Evolutionary conservation across 139 green algal genomes (phyloP).

Genomic region (Chlamydomonas schloesseri): DNA sequence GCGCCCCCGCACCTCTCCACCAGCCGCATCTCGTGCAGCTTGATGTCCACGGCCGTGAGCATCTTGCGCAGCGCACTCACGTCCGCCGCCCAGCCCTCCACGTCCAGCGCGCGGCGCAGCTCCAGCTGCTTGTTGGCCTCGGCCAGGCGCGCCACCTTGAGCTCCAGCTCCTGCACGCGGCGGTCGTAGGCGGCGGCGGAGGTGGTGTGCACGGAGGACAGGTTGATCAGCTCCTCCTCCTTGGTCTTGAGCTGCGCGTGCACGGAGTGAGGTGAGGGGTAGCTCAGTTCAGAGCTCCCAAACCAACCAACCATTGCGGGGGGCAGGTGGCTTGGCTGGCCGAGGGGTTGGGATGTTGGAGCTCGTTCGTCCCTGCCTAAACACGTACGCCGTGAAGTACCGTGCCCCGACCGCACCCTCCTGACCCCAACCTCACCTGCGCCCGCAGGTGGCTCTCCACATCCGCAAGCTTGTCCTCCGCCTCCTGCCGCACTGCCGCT

Average conservation of each 20-base stretch:
- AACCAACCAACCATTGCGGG: too few species aligned
- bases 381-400: too few species aligned
- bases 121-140: slow-evolving; percentile 54
- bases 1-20: slow-evolving; percentile 50
- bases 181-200: slow-evolving; percentile 73
- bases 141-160: slow-evolving; percentile 22
- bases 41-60: slow-evolving; percentile 76
- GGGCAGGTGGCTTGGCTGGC: too few species aligned
- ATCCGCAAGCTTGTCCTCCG: slow-evolving; percentile 55
- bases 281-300: too few species aligned
- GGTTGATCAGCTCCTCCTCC: slow-evolving; percentile 76
- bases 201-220: slow-evolving; percentile 75
- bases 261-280: too few species aligned
- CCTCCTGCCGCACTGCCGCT: slow-evolving; percentile 2
- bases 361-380: too few species aligned
- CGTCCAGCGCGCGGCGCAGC: slow-evolving; percentile 29
- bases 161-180: slow-evolving; percentile 73
- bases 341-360: too few species aligned
- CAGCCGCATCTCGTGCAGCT: slow-evolving; percentile 83
- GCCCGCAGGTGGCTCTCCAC: slow-evolving; percentile 52
- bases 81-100: slow-evolving; percentile 39
- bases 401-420: too few species aligned
- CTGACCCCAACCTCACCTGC: slow-evolving; percentile 37
- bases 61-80: slow-evolving; percentile 50
- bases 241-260: slow-evolving; percentile 68